Conservation (phyloP, 345 rosid genomes). For the Capsella bursapastoris region DNA sequence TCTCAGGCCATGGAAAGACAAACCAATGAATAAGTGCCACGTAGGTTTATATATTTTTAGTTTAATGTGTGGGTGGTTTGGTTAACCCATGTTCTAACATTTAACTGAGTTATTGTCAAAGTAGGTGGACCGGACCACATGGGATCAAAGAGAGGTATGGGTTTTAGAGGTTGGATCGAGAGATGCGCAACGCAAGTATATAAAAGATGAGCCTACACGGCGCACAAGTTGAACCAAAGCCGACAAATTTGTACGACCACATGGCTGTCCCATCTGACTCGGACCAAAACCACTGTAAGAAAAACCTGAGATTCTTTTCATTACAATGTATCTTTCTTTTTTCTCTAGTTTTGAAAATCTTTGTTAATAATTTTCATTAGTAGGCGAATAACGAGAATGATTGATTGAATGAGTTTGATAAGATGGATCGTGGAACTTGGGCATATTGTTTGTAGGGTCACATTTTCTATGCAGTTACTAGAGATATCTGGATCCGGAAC, state of each 20-base stretch:
- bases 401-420: conserved; percentile 26
- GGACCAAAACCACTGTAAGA: conserved; percentile 44
- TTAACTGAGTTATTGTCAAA: conserved; percentile 13
- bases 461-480: conserved; percentile 6
- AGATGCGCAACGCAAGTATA: background rate
- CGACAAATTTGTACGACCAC: conserved; percentile 65
- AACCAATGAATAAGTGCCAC: conserved; percentile 33
- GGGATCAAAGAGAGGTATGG: conserved; percentile 22
- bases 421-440: conserved; percentile 25
- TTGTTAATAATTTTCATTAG: background rate
- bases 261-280: conserved; percentile 45
- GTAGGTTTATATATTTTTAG: background rate
- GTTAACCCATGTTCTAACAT: conserved; percentile 18
- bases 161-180: conserved; percentile 6
- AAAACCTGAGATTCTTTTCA: conserved; percentile 6
- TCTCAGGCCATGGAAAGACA: background rate
- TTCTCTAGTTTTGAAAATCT: background rate
- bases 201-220: conserved; percentile 54
- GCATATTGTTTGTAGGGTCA: conserved; percentile 20
- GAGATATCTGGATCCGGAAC: background rate
- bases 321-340: background rate
- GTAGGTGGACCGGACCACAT: conserved; percentile 38
- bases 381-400: conserved; percentile 2
- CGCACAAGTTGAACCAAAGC: conserved; percentile 73
- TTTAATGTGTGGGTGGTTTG: background rate